These are phyloP conservation scores for Margaritispora aquatica DNA, from an alignment of 495 filamentous ascomycete species.

Conservation along the genomic window DNA sequence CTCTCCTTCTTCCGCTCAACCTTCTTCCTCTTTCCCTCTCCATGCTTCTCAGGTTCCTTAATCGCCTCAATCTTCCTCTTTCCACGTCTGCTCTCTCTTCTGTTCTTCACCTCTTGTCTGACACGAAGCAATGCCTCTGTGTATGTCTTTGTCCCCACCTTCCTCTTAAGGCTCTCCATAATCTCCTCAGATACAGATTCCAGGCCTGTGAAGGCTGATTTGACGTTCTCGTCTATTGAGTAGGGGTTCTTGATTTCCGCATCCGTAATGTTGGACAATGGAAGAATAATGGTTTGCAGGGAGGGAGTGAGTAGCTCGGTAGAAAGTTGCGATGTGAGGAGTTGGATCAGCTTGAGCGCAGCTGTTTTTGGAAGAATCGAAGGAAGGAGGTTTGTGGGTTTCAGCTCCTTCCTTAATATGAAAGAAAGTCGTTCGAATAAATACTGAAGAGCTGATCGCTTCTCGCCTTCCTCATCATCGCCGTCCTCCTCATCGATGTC, in stretches of 20 bases:
- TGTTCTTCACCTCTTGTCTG: constrained; percentile 57
- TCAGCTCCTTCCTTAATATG: constrained; percentile 70
- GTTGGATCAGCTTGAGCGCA: constrained; percentile 63
- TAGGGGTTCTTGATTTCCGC: constrained; percentile 61
- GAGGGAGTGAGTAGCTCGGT: constrained; percentile 49
- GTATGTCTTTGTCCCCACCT: constrained; percentile 76
- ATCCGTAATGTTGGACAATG: constrained; percentile 80
- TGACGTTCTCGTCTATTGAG: constrained; percentile 60
- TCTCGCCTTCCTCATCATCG: constrained; percentile 14
- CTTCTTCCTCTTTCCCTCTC: constrained; percentile 75
- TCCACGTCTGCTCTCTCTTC: constrained; percentile 62
- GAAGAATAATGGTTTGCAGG: constrained; percentile 62
- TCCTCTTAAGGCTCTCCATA: constrained; percentile 69
- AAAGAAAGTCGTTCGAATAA: constrained; percentile 69
- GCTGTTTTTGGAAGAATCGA: constrained; percentile 63
- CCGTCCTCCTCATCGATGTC: constrained; percentile 28
- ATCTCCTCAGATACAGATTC: constrained; percentile 63
- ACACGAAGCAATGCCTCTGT: constrained; percentile 61
- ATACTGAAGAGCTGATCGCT: constrained; percentile 54
- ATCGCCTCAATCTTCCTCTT: constrained; percentile 88
- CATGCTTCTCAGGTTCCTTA: constrained; percentile 68
- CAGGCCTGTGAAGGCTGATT: constrained; percentile 57
- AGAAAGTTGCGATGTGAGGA: constrained; percentile 50
- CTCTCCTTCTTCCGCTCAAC: constrained; percentile 78
- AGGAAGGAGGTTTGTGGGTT: constrained; percentile 52